A percentile compares a stretch with the other conserved stretches of the same genome.
Conservation (phyloP, 148 eudicot species). For the Rhododendron griersonianum region DNA sequence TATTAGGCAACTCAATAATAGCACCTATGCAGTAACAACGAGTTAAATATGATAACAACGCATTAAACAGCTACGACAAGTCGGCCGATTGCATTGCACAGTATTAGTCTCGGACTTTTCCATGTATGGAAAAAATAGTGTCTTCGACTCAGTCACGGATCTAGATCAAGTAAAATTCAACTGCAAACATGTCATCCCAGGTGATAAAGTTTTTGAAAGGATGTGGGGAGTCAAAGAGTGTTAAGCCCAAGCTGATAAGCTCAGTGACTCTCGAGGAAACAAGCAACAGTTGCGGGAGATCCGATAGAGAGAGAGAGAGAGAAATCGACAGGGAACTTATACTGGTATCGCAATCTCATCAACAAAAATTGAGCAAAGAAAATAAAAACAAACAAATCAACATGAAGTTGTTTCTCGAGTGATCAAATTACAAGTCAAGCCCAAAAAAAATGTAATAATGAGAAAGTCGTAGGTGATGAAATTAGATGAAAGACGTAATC, state of each 20-base stretch:
- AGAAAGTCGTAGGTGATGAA: not conserved
- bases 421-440: not conserved
- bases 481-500: not conserved
- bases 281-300: not conserved
- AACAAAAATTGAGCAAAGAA: not conserved
- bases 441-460: not conserved
- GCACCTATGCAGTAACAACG: not conserved
- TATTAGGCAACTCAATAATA: too few species aligned
- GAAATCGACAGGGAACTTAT: not conserved
- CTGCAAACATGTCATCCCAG: not conserved
- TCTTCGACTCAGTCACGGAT: not conserved
- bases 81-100: not conserved
- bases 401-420: not conserved
- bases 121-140: not conserved
- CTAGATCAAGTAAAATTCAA: constrained; percentile 2
- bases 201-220: not conserved
- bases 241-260: not conserved
- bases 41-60: not conserved
- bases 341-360: not conserved
- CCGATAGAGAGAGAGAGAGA: not conserved
- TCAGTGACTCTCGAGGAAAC: not conserved
- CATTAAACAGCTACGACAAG: not conserved
- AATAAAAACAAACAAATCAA: not conserved
- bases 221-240: not conserved
- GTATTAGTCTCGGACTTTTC: not conserved